Evolutionary conservation across 495 filamentous ascomycete genomes (phyloP).

Genomic region (Echria macrotheca): DNA sequence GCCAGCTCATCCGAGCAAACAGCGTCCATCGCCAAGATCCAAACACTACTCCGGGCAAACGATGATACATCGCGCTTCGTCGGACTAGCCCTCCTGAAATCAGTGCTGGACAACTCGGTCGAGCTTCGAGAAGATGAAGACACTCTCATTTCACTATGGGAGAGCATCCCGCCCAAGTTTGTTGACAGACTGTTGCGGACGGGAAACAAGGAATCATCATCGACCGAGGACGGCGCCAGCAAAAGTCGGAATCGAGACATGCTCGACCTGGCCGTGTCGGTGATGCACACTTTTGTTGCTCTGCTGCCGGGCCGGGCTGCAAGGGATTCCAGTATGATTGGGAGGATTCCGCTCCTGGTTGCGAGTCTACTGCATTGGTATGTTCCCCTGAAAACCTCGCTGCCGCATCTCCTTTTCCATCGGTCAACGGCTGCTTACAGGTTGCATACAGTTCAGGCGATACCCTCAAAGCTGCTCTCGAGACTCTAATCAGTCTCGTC

Average conservation of each 20-base stretch:
- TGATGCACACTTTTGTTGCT: slow-evolving; percentile 53
- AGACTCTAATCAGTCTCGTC: slow-evolving; percentile 49
- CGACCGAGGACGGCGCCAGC: not conserved
- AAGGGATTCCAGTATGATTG: slow-evolving; percentile 39
- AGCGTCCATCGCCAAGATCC: slow-evolving; percentile 34
- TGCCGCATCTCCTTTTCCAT: not conserved
- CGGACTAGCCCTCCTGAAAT: slow-evolving; percentile 57
- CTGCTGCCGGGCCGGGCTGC: slow-evolving; percentile 43
- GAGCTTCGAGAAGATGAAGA: slow-evolving; percentile 38
- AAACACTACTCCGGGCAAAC: slow-evolving; percentile 46
- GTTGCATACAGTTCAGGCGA: slow-evolving; percentile 39
- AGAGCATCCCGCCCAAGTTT: slow-evolving; percentile 52
- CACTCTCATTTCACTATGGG: slow-evolving; percentile 41
- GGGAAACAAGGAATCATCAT: slow-evolving; percentile 19
- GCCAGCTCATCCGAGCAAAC: not conserved
- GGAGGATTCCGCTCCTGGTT: slow-evolving; percentile 46
- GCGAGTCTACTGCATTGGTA: slow-evolving; percentile 49
- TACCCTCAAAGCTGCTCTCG: slow-evolving; percentile 45
- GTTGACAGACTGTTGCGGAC: slow-evolving; percentile 55
- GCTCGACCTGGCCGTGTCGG: slow-evolving; percentile 54
- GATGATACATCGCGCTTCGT: slow-evolving; percentile 63
- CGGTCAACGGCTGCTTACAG: slow-evolving; percentile 16
- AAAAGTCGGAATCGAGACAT: slow-evolving; percentile 45
- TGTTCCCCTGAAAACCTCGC: too few relatives aligned
- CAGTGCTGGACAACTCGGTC: slow-evolving; percentile 51